Base-by-base conservation (phyloP, 2,329 filamentous ascomycete genomes). In the Pezicula rhizophila region DNA sequence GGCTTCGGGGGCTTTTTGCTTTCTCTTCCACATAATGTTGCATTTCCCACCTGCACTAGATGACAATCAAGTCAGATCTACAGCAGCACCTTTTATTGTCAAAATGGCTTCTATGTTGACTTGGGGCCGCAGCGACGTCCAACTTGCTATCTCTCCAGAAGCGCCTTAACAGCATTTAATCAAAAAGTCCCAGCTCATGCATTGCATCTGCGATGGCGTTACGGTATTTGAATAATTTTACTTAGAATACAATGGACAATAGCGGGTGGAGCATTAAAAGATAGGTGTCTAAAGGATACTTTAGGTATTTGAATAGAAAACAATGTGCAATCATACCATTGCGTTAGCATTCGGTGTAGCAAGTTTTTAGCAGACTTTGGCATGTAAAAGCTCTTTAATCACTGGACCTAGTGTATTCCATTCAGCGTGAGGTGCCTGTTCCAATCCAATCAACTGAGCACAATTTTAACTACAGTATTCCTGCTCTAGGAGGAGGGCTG, bases 51-150 rank as follows among this genome's bases (percentile, higher is more conserved):
- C 56, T 62, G 58, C 59, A 58, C 51, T 63, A 64, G 60, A 61
- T 59, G 58, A 58, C 57, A 63, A 62, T 60, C 56, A 59, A 61
- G 61, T 60, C 59, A 52, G 58, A 61, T 56, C 52, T 57, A 56
- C 52, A 60, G 56, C 57, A 55, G 58, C 59, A 49, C 52, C 56
- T 50, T 54, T 57, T 52, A 56, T 53, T 58, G 49, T 56, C 34
- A 53, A 26, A 25, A 39, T 57, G 54, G 54, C 46, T 47, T 49
- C 45, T 46, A 48, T 46, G 53, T 57, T 55, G 52, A 61, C 48
- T 45, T 37, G 50, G 55, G 49, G 44, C 46, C 44, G 44, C 23
- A 46, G 43, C 26, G 11, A 28, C 25, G 4, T 15, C 25, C 25
- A 20, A 26, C 20, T 15, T 23, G 25, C 20, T 28, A 14, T 28